Conservation (phyloP, 306 rosid species). For the Lagenaria siceraria region DNA sequence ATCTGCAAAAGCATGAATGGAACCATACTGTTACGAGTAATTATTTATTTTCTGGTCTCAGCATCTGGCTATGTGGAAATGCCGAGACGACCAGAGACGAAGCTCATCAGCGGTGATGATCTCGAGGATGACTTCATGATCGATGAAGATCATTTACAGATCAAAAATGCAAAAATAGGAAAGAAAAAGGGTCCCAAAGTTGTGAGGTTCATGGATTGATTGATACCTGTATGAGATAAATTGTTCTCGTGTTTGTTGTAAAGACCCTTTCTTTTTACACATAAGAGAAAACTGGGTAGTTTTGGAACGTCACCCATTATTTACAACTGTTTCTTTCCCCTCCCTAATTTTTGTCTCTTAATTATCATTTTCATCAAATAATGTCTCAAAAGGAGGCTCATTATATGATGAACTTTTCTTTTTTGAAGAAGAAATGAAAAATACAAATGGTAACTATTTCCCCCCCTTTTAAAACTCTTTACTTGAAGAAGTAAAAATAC, state of each 20-base stretch:
- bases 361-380: too few relatives aligned
- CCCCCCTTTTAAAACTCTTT: too few relatives aligned
- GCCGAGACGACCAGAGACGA: conserved; percentile 40
- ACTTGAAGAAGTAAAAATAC: too few relatives aligned
- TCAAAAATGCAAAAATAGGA: conserved; percentile 27
- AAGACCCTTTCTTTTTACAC: not conserved
- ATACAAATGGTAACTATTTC: too few relatives aligned
- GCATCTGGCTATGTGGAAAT: conserved; percentile 25
- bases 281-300: not conserved
- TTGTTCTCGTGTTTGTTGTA: not conserved
- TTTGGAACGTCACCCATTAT: not conserved
- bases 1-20: not conserved
- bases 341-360: not conserved
- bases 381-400: too few relatives aligned
- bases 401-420: too few relatives aligned
- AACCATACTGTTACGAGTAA: not conserved
- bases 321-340: not conserved
- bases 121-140: conserved; percentile 67
- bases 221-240: conserved; percentile 1
- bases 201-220: conserved; percentile 47
- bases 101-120: conserved; percentile 72
- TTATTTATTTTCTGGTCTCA: conserved; percentile 17
- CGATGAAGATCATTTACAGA: conserved; percentile 21
- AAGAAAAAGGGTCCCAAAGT: conserved; percentile 61
- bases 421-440: too few relatives aligned